Base-by-base conservation (phyloP, 805 yeast species). In the Ogataea henricii region DNA sequence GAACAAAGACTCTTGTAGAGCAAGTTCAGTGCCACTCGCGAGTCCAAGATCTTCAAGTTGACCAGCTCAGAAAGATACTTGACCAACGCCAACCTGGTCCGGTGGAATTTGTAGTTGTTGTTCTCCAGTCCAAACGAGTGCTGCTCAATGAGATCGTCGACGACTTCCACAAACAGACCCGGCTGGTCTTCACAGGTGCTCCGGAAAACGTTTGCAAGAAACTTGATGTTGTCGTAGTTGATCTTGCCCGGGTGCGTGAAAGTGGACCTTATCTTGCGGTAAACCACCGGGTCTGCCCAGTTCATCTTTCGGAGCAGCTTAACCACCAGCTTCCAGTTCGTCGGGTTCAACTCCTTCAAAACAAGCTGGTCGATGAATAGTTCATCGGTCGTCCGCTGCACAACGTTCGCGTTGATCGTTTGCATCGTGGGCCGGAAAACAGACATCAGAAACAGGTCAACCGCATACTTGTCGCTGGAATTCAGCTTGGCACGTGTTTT, bases 91-190 rank as follows among this genome's bases (percentile, higher is more conserved):
- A 87, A 63, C 48, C 96, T 69, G 12, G 68, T 67, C 60, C 90
- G 75, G 56, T 84, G 85, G 43, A 68, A 63, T 46, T 80, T 71
- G 58, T 78, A 85, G 54, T 81, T 80, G 52, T 83, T 80, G 4
- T 71, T 54, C 58, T 89, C 96, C 49, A 89, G 65, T 0, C 89
- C 94, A 21, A 81, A 58, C 8, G 75, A 71, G 13, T 87, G 72
- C n/a, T 73, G 71, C 58, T 90, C 96, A 13, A 86, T 54, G 2
- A 85, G 45, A 13, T 77, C 69, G 63, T 91, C 96, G 42, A 88
- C 66, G 1, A 81, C 76, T 20, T 59, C 58, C 2, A 76, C 64
- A 10, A 69, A 65, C 46, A 85, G 69, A 13, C 67, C 59, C 14
- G 71, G 67, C 44, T 76, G 68, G 20, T 67, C 62, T 9, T 55